Evolutionary conservation across 129 eudicot species (phyloP).

Genomic region (Arctium minus): DNA sequence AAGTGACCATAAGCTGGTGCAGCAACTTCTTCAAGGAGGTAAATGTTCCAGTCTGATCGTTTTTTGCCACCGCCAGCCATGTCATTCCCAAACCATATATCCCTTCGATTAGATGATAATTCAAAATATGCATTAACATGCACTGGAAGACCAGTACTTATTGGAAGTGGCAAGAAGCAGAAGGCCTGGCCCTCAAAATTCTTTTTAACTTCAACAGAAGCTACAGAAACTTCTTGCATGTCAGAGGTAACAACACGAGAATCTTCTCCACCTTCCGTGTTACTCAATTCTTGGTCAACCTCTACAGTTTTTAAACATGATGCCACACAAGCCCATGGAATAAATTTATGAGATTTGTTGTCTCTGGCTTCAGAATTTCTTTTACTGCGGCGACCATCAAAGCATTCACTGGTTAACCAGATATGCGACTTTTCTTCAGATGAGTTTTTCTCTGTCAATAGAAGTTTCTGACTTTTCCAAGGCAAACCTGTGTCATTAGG

Average conservation of each 20-base stretch:
- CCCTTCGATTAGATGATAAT: slow-evolving; percentile 93
- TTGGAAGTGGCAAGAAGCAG: slow-evolving; percentile 94
- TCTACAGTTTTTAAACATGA: slow-evolving; percentile 47
- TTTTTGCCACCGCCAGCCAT: slow-evolving; percentile 98
- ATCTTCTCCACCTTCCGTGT: slow-evolving; percentile 18
- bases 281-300: slow-evolving; percentile 25
- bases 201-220: slow-evolving; percentile 27
- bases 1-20: slow-evolving; percentile 97
- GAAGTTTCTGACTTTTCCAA: slow-evolving; percentile 76
- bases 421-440: slow-evolving; percentile 51
- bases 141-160: slow-evolving; percentile 87
- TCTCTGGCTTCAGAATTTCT: slow-evolving; percentile 37
- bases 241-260: slow-evolving; percentile 20
- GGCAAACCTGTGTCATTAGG: slow-evolving; percentile 50
- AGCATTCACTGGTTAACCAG: slow-evolving; percentile 93
- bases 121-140: slow-evolving; percentile 96
- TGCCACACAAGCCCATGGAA: slow-evolving; percentile 97
- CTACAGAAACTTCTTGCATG: slow-evolving; percentile 22
- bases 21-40: slow-evolving; percentile 85
- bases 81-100: slow-evolving; percentile 99
- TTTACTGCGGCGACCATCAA: slow-evolving; percentile 49
- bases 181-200: slow-evolving; percentile 90
- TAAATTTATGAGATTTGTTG: slow-evolving; percentile 50
- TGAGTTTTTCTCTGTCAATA: slow-evolving; percentile 60
- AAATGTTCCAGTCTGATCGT: slow-evolving; percentile 92